Percentiles rank a stretch among this genome's conserved stretches.
These are phyloP conservation scores for Mortierella sp. DNA, from an alignment of 371 early-diverging fungal species.

Conservation along the genomic window DNA sequence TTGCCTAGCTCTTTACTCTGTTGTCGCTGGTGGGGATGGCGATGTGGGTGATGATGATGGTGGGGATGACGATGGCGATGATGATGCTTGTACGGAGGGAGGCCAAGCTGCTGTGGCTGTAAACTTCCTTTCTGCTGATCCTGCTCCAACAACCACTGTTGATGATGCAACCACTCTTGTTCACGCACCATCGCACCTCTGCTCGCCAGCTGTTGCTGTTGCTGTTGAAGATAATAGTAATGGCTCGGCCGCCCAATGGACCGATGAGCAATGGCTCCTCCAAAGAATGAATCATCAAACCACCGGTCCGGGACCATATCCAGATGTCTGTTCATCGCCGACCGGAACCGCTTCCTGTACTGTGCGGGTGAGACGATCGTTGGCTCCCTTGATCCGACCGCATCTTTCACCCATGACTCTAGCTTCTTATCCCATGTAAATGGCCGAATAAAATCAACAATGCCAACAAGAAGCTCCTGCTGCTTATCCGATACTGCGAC, in stretches of 20 bases:
- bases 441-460: slow-evolving; percentile 96
- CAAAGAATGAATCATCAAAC: slow-evolving; percentile 40
- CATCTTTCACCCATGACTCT: slow-evolving; percentile 95
- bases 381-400: slow-evolving; percentile 88
- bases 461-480: slow-evolving; percentile 89
- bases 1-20: too few species aligned
- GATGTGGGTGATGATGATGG: slow-evolving; percentile 13
- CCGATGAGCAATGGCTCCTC: slow-evolving; percentile 17
- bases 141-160: slow-evolving; percentile 1
- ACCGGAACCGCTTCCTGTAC: slow-evolving; percentile 91
- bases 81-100: slow-evolving; percentile 10
- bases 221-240: slow-evolving; percentile 16
- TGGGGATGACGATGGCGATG: slow-evolving; percentile 2
- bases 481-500: slow-evolving; percentile 88
- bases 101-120: slow-evolving; percentile 5
- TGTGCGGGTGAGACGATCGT: slow-evolving; percentile 95
- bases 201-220: slow-evolving; percentile 1
- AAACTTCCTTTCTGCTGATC: slow-evolving; percentile 20
- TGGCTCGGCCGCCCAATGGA: slow-evolving; percentile 35
- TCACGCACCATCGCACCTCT: slow-evolving; percentile 8
- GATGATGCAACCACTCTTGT: slow-evolving; percentile 6
- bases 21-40: slow-evolving; percentile 10
- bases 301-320: slow-evolving; percentile 54
- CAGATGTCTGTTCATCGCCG: slow-evolving; percentile 76
- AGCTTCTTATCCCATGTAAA: slow-evolving; percentile 98